phyloP scores from a whole-genome alignment of 1,139 yeast genomes.

The Pichia sp. region DNA sequence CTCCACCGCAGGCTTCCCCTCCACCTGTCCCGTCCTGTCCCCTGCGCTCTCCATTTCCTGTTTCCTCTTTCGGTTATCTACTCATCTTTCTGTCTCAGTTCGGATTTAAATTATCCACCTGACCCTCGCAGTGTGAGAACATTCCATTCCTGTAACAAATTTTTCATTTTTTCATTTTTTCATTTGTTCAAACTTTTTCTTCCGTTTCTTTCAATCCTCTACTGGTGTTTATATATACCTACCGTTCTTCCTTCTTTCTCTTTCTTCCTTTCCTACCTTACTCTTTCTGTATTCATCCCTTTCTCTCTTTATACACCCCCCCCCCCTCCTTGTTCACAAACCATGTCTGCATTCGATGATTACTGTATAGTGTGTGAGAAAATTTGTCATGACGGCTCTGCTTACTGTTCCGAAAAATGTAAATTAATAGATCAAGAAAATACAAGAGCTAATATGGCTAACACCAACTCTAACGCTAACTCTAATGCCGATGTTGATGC shows the following conservation, averaged over 20 bases:
- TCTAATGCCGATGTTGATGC: background rate
- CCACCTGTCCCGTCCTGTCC: too few species aligned
- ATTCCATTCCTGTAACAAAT: too few species aligned
- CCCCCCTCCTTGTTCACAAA: background rate
- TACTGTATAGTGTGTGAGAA: conserved; percentile 63
- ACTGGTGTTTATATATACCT: too few species aligned
- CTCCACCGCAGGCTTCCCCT: too few species aligned
- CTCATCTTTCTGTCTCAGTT: too few species aligned
- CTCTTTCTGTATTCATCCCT: background rate
- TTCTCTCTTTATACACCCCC: background rate
- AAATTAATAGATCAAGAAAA: conserved; percentile 36
- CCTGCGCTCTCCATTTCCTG: too few species aligned
- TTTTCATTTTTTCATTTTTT: too few species aligned
- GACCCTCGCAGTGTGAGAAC: too few species aligned
- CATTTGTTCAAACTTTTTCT: background rate
- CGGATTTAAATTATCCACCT: too few species aligned
- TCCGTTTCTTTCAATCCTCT: background rate
- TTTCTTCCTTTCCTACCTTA: background rate
- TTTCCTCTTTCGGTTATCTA: too few species aligned
- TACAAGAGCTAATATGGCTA: background rate
- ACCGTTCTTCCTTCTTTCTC: background rate
- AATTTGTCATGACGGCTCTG: conserved; percentile 44
- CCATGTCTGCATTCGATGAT: conserved; percentile 55
- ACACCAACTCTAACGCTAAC: conserved; percentile 17
- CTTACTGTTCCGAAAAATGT: conserved; percentile 60